Base-by-base conservation (phyloP, 1,139 yeast genomes). In the Debaryomyces robertsiae region DNA sequence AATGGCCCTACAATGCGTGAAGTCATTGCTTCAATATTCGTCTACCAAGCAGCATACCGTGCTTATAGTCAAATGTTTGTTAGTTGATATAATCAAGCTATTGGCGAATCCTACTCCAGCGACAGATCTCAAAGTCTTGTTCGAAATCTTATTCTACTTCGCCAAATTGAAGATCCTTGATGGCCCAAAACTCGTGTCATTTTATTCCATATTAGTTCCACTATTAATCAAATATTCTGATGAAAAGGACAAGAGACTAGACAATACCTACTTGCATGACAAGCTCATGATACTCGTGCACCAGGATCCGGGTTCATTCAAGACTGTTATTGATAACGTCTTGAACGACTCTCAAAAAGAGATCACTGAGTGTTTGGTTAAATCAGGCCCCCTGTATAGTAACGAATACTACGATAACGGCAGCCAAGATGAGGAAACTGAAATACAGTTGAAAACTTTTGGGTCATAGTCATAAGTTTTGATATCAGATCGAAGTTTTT, bases 1-100 rank as follows among this genome's bases (percentile, higher is more conserved):
- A 0, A 67, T 81, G 36, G 75, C 82, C 1, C 63, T 81, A 4
- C 85, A 79, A 47, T 77, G 89, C 36, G 65, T 84, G 30, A 79
- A 75, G 43, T 69, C 82, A 0, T 67, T 84, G 47, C 69, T 85
- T 30, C 71, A 68, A 16, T 59, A 75, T 13, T 61, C 72, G 2
- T 54, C 58, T 11, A 60, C 53, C 27, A 44, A 44, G 5, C 49
- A 33, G 31, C 60, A 36, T 49, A 65, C 46, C 52, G 58, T 48
- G 43, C 58, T 47, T 13, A 58, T 67, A 4, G 46, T 74, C 38
- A 60, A 60, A 32, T 46, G 53, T 27, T 59, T 80, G 41, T 53
- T 81, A 7, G 42, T 50, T 11, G 48, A 46, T 9, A 46, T 69
- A n/a, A 50, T 68, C 13, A 54, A 51, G 13, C 38, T 50, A 6